Base-by-base conservation (phyloP, 352 stramenopile species). In the Globisporangium spiculum region DNA sequence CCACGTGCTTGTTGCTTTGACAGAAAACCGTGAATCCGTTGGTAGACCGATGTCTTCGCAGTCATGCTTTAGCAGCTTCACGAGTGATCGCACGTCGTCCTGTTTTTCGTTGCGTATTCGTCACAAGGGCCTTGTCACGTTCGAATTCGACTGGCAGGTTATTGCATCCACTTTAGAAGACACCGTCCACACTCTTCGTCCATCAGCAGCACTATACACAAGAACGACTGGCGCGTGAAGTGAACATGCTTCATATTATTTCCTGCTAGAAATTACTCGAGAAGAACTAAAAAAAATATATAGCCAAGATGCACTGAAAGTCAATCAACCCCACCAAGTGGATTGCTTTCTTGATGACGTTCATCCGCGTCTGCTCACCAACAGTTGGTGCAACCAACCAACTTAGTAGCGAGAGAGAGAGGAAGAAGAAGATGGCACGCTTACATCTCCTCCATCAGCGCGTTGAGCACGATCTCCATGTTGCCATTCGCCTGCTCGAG, bases 401-500 rank as follows among this genome's bases (percentile, higher is more conserved):
- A 9, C 14, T 3, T n/a, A 14, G 16, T 9, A n/a, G 41, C 14
- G 14, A n/a, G 0, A 9, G 4, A 38, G 27, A 60, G 3, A 60
- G 1, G 4, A 8, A 22, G 22, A 20, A 1, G 20, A 4, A 1
- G 14, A 48, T 36, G 14, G 7, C 1, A 48, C 52, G 52, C 18
- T 61, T 61, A 61, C 55, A 61, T 61, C 30, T 61, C 55, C 55
- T 61, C 55, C 55, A 61, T 61, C 30, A 61, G 55, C 55, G 55
- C 20, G 55, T 61, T 61, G 27, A 52, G 59, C 59, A 64, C 59
- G 24, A 64, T 41, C 38, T 64, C 44, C 8, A 60, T 10, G 30
- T 66, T 41, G 44, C 44, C 27, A 5, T 60, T 48, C 44, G 22
- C n/a, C 1, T 46, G 82, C 78, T 94, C 86, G 60, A 95, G 75